Evolutionary conservation across 352 stramenopile genomes (phyloP).

Genomic region (Phytophthora pistaciae): DNA sequence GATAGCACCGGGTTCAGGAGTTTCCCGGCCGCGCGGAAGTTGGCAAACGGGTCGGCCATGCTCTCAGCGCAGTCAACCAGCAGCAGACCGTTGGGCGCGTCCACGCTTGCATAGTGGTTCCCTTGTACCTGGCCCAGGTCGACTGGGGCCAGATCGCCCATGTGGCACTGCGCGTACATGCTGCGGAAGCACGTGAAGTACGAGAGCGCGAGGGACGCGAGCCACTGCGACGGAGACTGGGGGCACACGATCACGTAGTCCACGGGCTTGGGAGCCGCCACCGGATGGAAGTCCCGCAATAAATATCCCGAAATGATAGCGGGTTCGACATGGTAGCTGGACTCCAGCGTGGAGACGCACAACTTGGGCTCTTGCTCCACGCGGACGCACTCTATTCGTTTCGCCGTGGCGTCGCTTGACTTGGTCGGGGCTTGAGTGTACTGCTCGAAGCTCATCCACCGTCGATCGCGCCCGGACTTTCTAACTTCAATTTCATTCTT

Average conservation of each 20-base stretch:
- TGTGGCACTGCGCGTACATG: conserved; percentile 73
- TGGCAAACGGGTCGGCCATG: conserved; percentile 66
- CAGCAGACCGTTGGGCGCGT: conserved; percentile 59
- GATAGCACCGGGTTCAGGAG: conserved; percentile 61
- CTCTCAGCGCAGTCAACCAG: conserved; percentile 65
- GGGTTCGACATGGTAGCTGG: conserved; percentile 59
- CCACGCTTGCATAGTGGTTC: conserved; percentile 55
- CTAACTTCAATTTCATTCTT: conserved; percentile 36
- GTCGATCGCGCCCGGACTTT: conserved; percentile 28
- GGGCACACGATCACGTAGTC: conserved; percentile 83
- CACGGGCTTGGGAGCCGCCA: conserved; percentile 67
- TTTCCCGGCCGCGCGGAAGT: conserved; percentile 69
- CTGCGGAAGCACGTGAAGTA: conserved; percentile 77
- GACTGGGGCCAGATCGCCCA: conserved; percentile 70
- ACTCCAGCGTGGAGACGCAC: conserved; percentile 64
- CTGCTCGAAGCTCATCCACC: conserved; percentile 59
- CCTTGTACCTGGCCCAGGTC: conserved; percentile 52
- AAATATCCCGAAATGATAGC: conserved; percentile 78
- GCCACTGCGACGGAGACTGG: conserved; percentile 74
- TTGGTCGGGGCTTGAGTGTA: conserved; percentile 30
- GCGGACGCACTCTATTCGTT: conserved; percentile 35
- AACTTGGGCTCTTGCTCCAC: conserved; percentile 48
- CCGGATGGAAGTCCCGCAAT: conserved; percentile 76
- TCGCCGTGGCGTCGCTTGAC: conserved; percentile 13
- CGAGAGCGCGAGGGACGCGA: conserved; percentile 73